Percentiles rank a stretch among this genome's conserved stretches.
Conservation (phyloP, 495 filamentous ascomycete genomes). For the Endocarpon pusillum region DNA sequence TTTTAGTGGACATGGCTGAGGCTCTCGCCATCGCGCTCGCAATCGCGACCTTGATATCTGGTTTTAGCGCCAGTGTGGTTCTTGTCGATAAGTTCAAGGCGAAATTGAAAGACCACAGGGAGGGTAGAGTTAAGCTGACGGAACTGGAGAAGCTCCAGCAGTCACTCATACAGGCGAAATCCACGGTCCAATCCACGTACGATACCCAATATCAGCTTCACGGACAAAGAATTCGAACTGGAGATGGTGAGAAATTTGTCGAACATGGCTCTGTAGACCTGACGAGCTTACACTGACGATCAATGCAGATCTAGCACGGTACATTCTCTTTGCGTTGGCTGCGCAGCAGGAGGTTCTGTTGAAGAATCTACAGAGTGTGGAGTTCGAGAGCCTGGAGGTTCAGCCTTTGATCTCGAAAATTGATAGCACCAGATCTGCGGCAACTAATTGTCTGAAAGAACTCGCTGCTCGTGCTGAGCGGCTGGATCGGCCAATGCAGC, state of each 20-base stretch:
- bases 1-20: too few species aligned
- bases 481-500: background rate
- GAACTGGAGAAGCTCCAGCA: conserved; percentile 3
- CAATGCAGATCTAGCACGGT: conserved; percentile 2
- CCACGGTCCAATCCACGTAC: conserved; percentile 1
- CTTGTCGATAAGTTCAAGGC: conserved; percentile 1
- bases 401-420: conserved; percentile 2
- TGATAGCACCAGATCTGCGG: conserved; percentile 1
- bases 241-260: conserved; percentile 1
- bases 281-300: too few species aligned
- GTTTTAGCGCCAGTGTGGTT: background rate
- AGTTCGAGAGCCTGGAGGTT: conserved; percentile 1
- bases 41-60: conserved; percentile 2
- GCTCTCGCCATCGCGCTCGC: conserved; percentile 2
- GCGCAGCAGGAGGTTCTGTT: conserved; percentile 1
- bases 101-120: background rate
- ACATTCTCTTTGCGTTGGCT: conserved; percentile 3
- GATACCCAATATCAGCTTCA: conserved; percentile 1
- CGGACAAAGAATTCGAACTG: conserved; percentile 1
- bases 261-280: background rate
- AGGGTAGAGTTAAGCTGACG: conserved; percentile 1
- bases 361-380: background rate
- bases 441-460: conserved; percentile 1
- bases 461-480: background rate
- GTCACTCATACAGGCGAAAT: background rate